These are phyloP conservation scores for Scedosporium boydii DNA, from an alignment of 2,329 filamentous ascomycete genomes.

Conservation along the genomic window DNA sequence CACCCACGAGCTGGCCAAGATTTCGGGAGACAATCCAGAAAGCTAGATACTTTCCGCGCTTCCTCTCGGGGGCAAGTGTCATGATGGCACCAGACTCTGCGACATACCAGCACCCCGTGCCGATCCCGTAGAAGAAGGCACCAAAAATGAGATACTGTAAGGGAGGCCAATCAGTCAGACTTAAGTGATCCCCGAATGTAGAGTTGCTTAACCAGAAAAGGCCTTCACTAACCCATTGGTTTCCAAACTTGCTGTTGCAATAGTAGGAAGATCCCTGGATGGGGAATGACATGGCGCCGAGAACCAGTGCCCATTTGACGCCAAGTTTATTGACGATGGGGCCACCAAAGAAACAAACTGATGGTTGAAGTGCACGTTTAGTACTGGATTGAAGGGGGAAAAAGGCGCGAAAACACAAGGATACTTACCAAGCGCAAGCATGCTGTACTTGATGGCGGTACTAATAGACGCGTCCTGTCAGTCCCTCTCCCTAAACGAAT, in stretches of 20 bases:
- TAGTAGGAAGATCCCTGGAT: conserved; percentile 37
- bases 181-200: no score
- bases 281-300: conserved; percentile 29
- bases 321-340: conserved; percentile 36
- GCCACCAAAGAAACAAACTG: conserved; percentile 30
- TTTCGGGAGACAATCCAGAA: conserved; percentile 38
- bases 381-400: background rate
- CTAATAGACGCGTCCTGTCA: background rate
- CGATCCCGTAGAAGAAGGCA: conserved; percentile 25
- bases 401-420: no score
- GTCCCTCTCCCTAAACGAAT: background rate
- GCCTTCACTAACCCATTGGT: conserved; percentile 29
- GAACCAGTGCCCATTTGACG: conserved; percentile 34
- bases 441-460: conserved; percentile 13
- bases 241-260: conserved; percentile 37
- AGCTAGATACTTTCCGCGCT: conserved; percentile 36
- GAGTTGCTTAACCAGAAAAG: no score
- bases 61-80: conserved; percentile 33
- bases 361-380: background rate
- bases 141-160: conserved; percentile 28
- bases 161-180: background rate
- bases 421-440: conserved; percentile 19
- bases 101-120: conserved; percentile 37
- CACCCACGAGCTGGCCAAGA: conserved; percentile 34
- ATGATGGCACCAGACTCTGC: conserved; percentile 38